These are phyloP conservation scores for Plectosphaerella plurivora DNA, from an alignment of 2,329 filamentous ascomycete genomes.

Conservation along the genomic window DNA sequence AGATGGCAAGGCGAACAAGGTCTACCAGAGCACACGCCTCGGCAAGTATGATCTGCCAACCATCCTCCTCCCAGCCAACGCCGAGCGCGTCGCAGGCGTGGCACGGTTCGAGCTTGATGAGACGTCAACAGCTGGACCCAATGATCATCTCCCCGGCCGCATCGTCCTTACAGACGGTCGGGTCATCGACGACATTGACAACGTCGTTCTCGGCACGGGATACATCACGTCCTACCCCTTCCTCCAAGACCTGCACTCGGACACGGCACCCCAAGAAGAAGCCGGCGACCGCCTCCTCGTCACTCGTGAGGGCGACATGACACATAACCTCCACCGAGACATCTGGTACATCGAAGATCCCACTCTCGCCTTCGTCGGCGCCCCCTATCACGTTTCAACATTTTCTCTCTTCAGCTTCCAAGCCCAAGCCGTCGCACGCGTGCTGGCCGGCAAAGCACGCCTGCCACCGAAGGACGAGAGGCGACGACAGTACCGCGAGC, in stretches of 20 bases:
- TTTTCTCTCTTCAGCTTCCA: constrained; percentile 70
- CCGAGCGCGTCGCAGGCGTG: constrained; percentile 47
- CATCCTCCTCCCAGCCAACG: constrained; percentile 47
- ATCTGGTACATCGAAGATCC: constrained; percentile 69
- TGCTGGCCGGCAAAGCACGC: constrained; percentile 44
- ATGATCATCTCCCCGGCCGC: constrained; percentile 36
- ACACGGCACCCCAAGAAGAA: constrained; percentile 30
- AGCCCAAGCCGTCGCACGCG: constrained; percentile 54
- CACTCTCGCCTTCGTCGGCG: constrained; percentile 58
- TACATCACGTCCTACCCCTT: constrained; percentile 67
- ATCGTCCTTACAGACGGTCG: constrained; percentile 49
- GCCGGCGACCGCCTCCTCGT: constrained; percentile 53
- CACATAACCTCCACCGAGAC: constrained; percentile 66
- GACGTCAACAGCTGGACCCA: neutral
- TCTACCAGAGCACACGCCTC: constrained; percentile 50
- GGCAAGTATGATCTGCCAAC: constrained; percentile 56
- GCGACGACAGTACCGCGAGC: constrained; percentile 23
- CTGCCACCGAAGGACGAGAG: constrained; percentile 40
- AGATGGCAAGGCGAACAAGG: constrained; percentile 26
- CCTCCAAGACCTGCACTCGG: constrained; percentile 41
- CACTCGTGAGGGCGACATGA: constrained; percentile 55
- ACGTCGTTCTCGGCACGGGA: constrained; percentile 62
- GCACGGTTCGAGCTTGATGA: constrained; percentile 34
- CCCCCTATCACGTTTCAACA: constrained; percentile 62
- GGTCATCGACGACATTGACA: constrained; percentile 50